A percentile compares a stretch with the other conserved stretches of the same genome.
These are phyloP conservation scores for Epichloe elymi DNA, from an alignment of 2,329 filamentous ascomycete species.

Conservation along the genomic window DNA sequence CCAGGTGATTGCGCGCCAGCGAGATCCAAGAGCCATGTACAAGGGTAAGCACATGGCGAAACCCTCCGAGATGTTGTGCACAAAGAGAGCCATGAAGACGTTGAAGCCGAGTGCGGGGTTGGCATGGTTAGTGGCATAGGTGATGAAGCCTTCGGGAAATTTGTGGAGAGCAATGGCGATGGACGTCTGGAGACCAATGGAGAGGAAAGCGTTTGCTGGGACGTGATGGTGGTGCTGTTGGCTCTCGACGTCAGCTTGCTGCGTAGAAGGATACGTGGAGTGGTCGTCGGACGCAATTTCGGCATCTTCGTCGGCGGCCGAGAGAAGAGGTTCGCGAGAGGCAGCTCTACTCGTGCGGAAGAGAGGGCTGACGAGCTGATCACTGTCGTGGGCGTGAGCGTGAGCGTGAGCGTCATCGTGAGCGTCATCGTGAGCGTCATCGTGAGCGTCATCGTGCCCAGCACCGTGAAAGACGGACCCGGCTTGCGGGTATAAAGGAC, in stretches of 20 bases:
- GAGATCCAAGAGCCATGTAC: slow-evolving; percentile 77
- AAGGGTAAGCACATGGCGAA: slow-evolving; percentile 88
- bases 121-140: slow-evolving; percentile 93
- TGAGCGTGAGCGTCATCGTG: slow-evolving; percentile 3
- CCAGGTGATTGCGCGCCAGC: slow-evolving; percentile 72
- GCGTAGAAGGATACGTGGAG: slow-evolving; percentile 15
- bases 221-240: slow-evolving; percentile 83
- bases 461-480: slow-evolving; percentile 14
- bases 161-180: slow-evolving; percentile 95
- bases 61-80: slow-evolving; percentile 96
- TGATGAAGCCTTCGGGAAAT: slow-evolving; percentile 77
- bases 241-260: slow-evolving; percentile 32
- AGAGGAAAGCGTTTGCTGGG: slow-evolving; percentile 82
- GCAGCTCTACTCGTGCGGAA: slow-evolving; percentile 25
- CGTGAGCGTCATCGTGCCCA: slow-evolving; percentile 15
- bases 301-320: slow-evolving; percentile 12
- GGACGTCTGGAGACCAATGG: slow-evolving; percentile 90
- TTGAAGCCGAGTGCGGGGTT: slow-evolving; percentile 79
- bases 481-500: slow-evolving; percentile 16
- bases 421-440: slow-evolving; percentile 13
- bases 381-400: slow-evolving; percentile 4
- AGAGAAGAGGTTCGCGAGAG: slow-evolving; percentile 24
- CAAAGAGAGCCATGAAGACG: slow-evolving; percentile 90
- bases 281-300: slow-evolving; percentile 10
- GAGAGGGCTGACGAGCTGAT: slow-evolving; percentile 19